Conservation (phyloP, 2,329 filamentous ascomycete species). For the Neonectria punicea region DNA sequence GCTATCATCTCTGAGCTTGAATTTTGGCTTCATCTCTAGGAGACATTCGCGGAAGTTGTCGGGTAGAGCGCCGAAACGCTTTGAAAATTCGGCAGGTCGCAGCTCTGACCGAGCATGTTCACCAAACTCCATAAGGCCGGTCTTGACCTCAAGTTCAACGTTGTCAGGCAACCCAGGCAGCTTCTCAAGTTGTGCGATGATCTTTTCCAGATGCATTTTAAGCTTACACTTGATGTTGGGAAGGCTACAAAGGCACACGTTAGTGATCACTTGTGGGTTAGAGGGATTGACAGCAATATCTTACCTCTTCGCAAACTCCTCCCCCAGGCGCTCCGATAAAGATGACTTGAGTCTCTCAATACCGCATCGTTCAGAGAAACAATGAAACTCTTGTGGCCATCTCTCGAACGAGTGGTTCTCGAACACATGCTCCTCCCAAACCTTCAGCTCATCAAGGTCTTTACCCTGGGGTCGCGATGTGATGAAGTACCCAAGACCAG, state of each 20-base stretch:
- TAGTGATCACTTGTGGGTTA: slow-evolving; percentile 21
- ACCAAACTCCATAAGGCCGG: slow-evolving; percentile 68
- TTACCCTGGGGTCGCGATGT: slow-evolving; percentile 74
- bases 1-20: slow-evolving; percentile 53
- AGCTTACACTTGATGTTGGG: slow-evolving; percentile 66
- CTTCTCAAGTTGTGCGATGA: slow-evolving; percentile 64
- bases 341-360: slow-evolving; percentile 64
- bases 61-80: slow-evolving; percentile 58
- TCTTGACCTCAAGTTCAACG: slow-evolving; percentile 72
- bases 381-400: slow-evolving; percentile 62
- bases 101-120: slow-evolving; percentile 63
- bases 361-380: slow-evolving; percentile 61
- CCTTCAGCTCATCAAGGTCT: slow-evolving; percentile 61
- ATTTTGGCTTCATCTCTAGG: slow-evolving; percentile 58
- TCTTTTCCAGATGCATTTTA: slow-evolving; percentile 57
- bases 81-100: slow-evolving; percentile 54
- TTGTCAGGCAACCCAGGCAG: slow-evolving; percentile 77
- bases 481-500: slow-evolving; percentile 82
- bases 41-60: slow-evolving; percentile 62
- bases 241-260: slow-evolving; percentile 50
- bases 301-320: slow-evolving; percentile 64
- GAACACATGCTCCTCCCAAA: slow-evolving; percentile 65
- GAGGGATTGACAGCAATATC: slow-evolving; percentile 16
- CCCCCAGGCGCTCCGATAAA: slow-evolving; percentile 62
- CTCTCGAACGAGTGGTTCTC: slow-evolving; percentile 48